Conservation (phyloP, 2,329 filamentous ascomycete species). For the Fusarium devonianum region DNA sequence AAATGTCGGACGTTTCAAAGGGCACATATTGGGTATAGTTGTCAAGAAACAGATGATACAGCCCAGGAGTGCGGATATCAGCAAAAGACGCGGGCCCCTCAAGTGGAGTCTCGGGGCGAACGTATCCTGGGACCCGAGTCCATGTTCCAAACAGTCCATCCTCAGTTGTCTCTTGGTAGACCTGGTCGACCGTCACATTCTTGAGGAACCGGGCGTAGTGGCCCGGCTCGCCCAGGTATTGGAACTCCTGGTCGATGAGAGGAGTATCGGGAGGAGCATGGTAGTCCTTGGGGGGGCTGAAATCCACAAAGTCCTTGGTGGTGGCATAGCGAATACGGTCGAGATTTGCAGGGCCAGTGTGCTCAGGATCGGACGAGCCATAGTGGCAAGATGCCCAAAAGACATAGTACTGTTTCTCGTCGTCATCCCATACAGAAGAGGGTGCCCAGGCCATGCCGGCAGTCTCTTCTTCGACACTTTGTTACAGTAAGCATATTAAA, state of each 20-base stretch:
- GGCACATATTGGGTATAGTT: slow-evolving; percentile 55
- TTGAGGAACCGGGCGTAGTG: slow-evolving; percentile 58
- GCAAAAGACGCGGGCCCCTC: slow-evolving; percentile 51
- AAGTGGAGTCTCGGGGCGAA: slow-evolving; percentile 41
- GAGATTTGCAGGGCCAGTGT: slow-evolving; percentile 52
- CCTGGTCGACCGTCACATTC: slow-evolving; percentile 56
- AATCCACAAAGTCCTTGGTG: slow-evolving; percentile 58
- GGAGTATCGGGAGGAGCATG: slow-evolving; percentile 49
- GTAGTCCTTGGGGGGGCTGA: slow-evolving; percentile 55
- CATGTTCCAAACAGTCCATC: slow-evolving; percentile 57
- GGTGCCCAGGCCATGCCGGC: slow-evolving; percentile 51
- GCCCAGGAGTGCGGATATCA: slow-evolving; percentile 45
- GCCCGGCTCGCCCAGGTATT: slow-evolving; percentile 50
- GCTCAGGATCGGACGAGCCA: slow-evolving; percentile 50
- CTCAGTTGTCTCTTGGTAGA: slow-evolving; percentile 56
- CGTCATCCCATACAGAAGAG: slow-evolving; percentile 48
- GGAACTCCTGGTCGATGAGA: slow-evolving; percentile 59
- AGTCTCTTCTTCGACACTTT: slow-evolving; percentile 44
- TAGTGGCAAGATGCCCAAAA: slow-evolving; percentile 59
- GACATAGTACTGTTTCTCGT: slow-evolving; percentile 51
- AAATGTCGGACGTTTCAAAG: slow-evolving; percentile 52
- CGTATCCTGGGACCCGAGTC: slow-evolving; percentile 50
- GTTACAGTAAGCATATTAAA: slow-evolving; percentile 5
- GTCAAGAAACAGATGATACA: slow-evolving; percentile 54
- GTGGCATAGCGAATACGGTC: slow-evolving; percentile 58